Evolutionary conservation across 2,329 filamentous ascomycete genomes (phyloP), one percentile per base, ranked within the genome.

Genomic region (Penicillium sclerotiorum): DNA sequence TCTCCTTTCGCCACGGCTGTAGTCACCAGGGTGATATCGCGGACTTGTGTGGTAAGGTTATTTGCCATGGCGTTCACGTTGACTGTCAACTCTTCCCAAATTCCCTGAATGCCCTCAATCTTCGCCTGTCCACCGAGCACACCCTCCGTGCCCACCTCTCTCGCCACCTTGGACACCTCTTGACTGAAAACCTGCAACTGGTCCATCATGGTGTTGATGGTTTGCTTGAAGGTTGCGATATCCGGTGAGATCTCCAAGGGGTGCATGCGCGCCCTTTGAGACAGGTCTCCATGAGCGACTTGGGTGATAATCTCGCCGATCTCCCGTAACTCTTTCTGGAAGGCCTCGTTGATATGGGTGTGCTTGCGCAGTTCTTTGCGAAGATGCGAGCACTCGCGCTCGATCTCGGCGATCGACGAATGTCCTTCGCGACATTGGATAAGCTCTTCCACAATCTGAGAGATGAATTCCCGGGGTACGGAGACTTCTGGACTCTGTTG

Each of bases 11-110:
- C 83, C 48, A 86, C 83, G 20, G 83, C 82, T n/a, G 83, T 85
- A 53, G 85, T 84, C 55, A 86, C 85, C 51, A 78, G 83, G 61
- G 93, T 94, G 71, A 96, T 96, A 69, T 96, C 93, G 70, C 92
- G 86, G 57, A 96, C 88, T 77, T 91, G 88, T n/a, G 87, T 90
- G 18, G 88, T 91, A 51, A 91, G 76, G 63, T 91, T 91, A 68
- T 90, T 88, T 65, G 88, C 88, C 88, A 91, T 91, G 60, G 87
- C 87, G 63, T 90, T 90, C 63, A 90, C 88, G 63, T 90, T 91
- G 65, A 90, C 86, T 1, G 88, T 91, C 59, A 91, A 73, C 61
- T 90, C 88, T 66, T 89, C 90, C 88, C 88, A 91, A 80, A 90
- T 90, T 73, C 88, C 88, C 75, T 89, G 84, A 15, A 91, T 88